These are phyloP conservation scores for Syncephalastrum contaminatum DNA, from an alignment of 371 early-diverging fungal species.

Conservation along the genomic window DNA sequence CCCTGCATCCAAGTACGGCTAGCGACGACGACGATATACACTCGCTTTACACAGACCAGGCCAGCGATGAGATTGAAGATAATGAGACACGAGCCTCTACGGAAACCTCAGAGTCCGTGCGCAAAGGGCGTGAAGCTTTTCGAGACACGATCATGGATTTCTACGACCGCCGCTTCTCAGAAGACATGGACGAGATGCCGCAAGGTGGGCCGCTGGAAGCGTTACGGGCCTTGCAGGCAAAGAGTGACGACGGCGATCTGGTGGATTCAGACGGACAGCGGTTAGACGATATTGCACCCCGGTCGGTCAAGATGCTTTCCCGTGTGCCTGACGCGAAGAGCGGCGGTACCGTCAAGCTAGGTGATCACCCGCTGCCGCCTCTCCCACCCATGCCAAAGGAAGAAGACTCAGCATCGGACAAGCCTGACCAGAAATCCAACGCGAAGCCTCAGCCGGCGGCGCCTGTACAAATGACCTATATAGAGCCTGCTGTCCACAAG, in stretches of 20 bases:
- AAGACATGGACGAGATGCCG: conserved; percentile 10
- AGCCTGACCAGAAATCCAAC: not conserved
- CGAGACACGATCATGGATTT: conserved; percentile 46
- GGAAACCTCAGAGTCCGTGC: conserved; percentile 1
- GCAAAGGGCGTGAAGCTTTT: conserved; percentile 11
- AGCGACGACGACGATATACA: conserved; percentile 3
- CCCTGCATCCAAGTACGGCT: conserved; percentile 13
- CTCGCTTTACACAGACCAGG: conserved; percentile 2
- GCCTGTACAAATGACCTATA: conserved; percentile 39
- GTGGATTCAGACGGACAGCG: conserved; percentile 12
- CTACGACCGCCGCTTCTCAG: conserved; percentile 28
- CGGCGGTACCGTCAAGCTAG: not conserved
- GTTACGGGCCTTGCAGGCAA: not conserved
- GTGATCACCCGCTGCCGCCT: not conserved
- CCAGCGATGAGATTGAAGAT: conserved; percentile 19
- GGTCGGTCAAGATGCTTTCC: conserved; percentile 29
- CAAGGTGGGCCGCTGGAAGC: too few species aligned
- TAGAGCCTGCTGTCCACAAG: conserved; percentile 32
- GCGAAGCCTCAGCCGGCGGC: not conserved
- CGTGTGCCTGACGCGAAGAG: conserved; percentile 20
- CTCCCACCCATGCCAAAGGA: not conserved
- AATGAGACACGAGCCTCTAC: conserved; percentile 1
- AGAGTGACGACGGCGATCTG: not conserved
- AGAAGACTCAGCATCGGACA: not conserved
- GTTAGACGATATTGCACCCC: conserved; percentile 19